Evolutionary conservation across 1,284 basidiomycete species (phyloP).

Genomic region (Melampsora americana): DNA sequence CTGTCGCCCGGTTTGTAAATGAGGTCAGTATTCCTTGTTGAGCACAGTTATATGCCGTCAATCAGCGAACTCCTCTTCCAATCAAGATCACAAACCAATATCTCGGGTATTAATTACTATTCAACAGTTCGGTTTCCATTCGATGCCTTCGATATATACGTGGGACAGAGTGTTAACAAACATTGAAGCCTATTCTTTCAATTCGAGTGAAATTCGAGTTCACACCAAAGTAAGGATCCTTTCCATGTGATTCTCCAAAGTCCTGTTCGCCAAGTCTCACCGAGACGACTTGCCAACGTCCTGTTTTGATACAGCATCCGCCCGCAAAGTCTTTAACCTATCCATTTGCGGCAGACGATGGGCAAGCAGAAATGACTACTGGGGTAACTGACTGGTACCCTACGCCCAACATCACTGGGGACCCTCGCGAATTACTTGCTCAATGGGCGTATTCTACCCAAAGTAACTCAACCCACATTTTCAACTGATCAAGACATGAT

Average conservation of each 20-base stretch:
- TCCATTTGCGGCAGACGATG: slow-evolving; percentile 48
- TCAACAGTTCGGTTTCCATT: slow-evolving; percentile 62
- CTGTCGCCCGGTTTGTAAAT: slow-evolving; percentile 63
- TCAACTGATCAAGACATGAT: slow-evolving; percentile 60
- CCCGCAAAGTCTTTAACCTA: slow-evolving; percentile 49
- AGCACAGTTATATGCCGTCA: neutral
- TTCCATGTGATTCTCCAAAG: neutral
- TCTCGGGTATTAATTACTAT: neutral
- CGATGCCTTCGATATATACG: slow-evolving; percentile 65
- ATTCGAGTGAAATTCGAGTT: slow-evolving; percentile 63
- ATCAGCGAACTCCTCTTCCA: neutral
- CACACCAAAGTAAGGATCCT: slow-evolving; percentile 60
- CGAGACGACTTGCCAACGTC: neutral
- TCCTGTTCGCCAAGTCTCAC: neutral
- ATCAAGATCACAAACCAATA: too few species aligned
- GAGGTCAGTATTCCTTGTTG: slow-evolving; percentile 52
- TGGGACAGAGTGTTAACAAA: slow-evolving; percentile 63
- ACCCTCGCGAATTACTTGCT: slow-evolving; percentile 28
- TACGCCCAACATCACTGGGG: slow-evolving; percentile 32
- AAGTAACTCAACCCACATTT: slow-evolving; percentile 55
- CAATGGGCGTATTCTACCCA: slow-evolving; percentile 48
- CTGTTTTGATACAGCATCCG: slow-evolving; percentile 44
- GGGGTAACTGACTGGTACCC: slow-evolving; percentile 45
- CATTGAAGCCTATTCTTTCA: slow-evolving; percentile 61
- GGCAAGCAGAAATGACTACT: slow-evolving; percentile 47